Base-by-base conservation (phyloP, 1,139 yeast species). In the Komagataea norvegica region DNA sequence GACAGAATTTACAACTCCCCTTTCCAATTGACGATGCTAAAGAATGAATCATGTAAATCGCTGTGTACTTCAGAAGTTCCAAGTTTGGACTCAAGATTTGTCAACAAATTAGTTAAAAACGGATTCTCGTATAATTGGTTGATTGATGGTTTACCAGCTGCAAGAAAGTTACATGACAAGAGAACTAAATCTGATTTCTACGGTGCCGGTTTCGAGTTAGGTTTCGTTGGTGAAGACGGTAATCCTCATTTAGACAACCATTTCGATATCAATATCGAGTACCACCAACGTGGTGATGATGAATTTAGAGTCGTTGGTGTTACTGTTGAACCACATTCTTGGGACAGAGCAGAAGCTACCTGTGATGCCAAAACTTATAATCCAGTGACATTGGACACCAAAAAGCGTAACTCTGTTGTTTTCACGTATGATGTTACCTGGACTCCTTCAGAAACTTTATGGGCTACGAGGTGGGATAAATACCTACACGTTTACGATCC, bases 401-500 rank as follows among this genome's bases (percentile, higher is more conserved):
- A 61, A 13, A 56, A 54, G 10, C 67, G 65, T 10, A 67, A 72
- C 10, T 51, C 54, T 8, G 82, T 79, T 25, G 56, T 65, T 5
- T 81, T 75, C 60, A 68, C 83, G 15, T 81, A 81, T 55, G 75
- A 83, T 4, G 82, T 81, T 23, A 62, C 60, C 25, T 91, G 91
- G 71, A 60, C 65, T 22, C 72, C 73, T 41, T 82, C 94, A 13
- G 67, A 65, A 11, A 85, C 93, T 11, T 78, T 81, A 9, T 91
- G 97, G 98, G 97, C 97, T 23, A 91, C 97, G 1, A 79, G 99
- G 66, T 91, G 99, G 99, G 98, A 91, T 61, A 86, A 87, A 61
- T 91, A 91, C 59, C 72, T 91, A 55, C 95, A 87, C 55, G 93
- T 84, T 25, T 83, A 80, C 57, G 95, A 87, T 58, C 94, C 96